Base-by-base conservation (phyloP, 108 stramenopile species). In the Bacterosira constricta region DNA sequence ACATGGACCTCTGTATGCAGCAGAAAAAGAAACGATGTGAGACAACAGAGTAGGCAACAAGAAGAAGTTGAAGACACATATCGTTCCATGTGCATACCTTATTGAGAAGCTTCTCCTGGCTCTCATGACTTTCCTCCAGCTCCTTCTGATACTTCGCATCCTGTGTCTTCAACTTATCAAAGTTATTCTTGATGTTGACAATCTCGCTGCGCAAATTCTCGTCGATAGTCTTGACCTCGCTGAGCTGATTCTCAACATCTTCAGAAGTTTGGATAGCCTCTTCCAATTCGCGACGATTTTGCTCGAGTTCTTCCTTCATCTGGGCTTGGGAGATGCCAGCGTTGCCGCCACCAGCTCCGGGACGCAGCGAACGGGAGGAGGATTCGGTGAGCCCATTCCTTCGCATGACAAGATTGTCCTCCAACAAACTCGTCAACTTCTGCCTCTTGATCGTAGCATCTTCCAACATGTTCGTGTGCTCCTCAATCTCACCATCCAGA, bases 351-450 rank as follows among this genome's bases (percentile, higher is more conserved):
- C 79, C 80, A 12, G 61, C 61, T 0, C 39, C 71, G 13, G 70
- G 63, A 42, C 83, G 80, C 6, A 37, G 52, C 4, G 32, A 35
- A 12, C 84, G 62, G 50, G 56, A 65, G 51, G 78, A 70, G 52
- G 39, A 82, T 71, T 88, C 88, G 29, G 73, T 77, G 23, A 95
- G 73, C 75, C 92, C 94, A 8, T 76, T 70, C n/a, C 79, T 87
- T 17, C 90, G 85, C 65, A 83, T 90, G 65, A 85, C 71, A n/a
- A 97, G 85, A 66, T 95, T 92, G 66, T 92, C 88, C 44, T 92
- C 85, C 51, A 95, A 56, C n/a, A 88, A 77, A 58, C 85, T 89
- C 46, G 89, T 75, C 11, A 97, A 67, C 21, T 77, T 74, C 27
- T 88, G 87, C 26, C 84, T 84, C 50, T 87, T 76, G 50, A 77